phyloP scores from a whole-genome alignment of 345 rosid species.

The Citropsis articulata region DNA sequence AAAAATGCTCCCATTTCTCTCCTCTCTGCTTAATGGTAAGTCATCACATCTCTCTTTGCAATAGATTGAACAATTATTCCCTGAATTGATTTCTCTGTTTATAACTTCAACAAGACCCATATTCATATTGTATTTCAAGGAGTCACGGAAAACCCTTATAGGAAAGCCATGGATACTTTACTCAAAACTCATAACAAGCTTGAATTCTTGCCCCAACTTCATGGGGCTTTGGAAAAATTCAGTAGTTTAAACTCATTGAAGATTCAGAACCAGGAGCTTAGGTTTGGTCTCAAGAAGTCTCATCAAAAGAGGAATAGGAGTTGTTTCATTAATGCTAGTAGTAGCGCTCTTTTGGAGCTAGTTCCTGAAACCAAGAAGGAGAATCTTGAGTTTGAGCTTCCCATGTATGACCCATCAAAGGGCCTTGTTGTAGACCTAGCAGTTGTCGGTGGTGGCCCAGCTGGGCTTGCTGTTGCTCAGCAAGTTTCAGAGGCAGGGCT shows the following conservation, averaged over 20 bases:
- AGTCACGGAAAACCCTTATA: neutral
- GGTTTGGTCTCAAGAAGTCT: slow-evolving; percentile 46
- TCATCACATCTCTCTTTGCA: neutral
- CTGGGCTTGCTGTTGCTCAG: slow-evolving; percentile 97
- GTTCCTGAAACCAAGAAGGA: slow-evolving; percentile 91
- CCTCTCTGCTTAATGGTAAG: neutral
- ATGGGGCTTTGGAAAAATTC: slow-evolving; percentile 52
- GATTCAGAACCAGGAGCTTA: slow-evolving; percentile 35
- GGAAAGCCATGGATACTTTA: slow-evolving; percentile 65
- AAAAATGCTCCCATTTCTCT: neutral
- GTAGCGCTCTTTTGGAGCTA: slow-evolving; percentile 73
- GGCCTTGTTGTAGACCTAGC: slow-evolving; percentile 73
- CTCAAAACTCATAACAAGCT: slow-evolving; percentile 72
- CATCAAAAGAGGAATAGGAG: slow-evolving; percentile 28
- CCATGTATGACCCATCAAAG: slow-evolving; percentile 64
- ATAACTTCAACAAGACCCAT: neutral
- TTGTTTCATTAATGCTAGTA: slow-evolving; percentile 40
- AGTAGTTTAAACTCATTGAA: slow-evolving; percentile 36
- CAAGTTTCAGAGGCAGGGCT: slow-evolving; percentile 93
- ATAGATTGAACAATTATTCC: neutral
- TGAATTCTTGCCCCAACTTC: slow-evolving; percentile 54
- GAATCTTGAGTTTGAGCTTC: slow-evolving; percentile 83
- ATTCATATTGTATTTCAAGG: neutral
- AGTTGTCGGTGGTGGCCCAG: slow-evolving; percentile 97
- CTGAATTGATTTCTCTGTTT: neutral